Conservation (phyloP, 2,329 filamentous ascomycete species). For the Didymella arachidicola region DNA sequence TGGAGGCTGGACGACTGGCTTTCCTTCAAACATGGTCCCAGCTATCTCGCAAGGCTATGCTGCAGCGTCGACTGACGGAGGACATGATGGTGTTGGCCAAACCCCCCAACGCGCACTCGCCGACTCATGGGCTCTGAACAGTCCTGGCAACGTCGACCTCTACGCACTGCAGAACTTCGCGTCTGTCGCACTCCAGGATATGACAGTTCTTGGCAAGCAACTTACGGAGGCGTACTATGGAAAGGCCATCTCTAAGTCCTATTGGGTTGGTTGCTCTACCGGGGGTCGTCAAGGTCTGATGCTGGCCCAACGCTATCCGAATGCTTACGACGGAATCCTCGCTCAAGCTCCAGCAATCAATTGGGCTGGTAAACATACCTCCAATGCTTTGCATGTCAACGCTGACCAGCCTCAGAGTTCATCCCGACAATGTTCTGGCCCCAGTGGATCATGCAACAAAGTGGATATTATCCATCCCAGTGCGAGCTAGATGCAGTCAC, state of each 20-base stretch:
- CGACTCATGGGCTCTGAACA: constrained; percentile 20
- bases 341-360: constrained; percentile 39
- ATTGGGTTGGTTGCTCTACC: constrained; percentile 47
- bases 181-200: constrained; percentile 43
- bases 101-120: neutral
- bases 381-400: neutral
- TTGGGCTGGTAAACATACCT: constrained; percentile 6
- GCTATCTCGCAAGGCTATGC: constrained; percentile 34
- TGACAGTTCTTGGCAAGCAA: constrained; percentile 14
- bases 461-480: constrained; percentile 11
- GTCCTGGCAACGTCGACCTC: constrained; percentile 31
- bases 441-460: constrained; percentile 29
- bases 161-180: constrained; percentile 45
- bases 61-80: constrained; percentile 35
- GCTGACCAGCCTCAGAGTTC: constrained; percentile 9
- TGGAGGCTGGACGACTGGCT: constrained; percentile 34
- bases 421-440: constrained; percentile 23
- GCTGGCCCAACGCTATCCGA: constrained; percentile 42
- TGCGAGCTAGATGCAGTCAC: constrained; percentile 39
- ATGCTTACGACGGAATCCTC: constrained; percentile 40
- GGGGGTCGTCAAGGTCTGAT: constrained; percentile 44
- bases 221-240: constrained; percentile 39
- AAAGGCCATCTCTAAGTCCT: constrained; percentile 38
- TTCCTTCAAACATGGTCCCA: constrained; percentile 21
- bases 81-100: constrained; percentile 16